Evolutionary conservation across 805 yeast species (phyloP), one percentile per base, ranked within the genome.

Genomic region (Scheffersomyces amazonensis): DNA sequence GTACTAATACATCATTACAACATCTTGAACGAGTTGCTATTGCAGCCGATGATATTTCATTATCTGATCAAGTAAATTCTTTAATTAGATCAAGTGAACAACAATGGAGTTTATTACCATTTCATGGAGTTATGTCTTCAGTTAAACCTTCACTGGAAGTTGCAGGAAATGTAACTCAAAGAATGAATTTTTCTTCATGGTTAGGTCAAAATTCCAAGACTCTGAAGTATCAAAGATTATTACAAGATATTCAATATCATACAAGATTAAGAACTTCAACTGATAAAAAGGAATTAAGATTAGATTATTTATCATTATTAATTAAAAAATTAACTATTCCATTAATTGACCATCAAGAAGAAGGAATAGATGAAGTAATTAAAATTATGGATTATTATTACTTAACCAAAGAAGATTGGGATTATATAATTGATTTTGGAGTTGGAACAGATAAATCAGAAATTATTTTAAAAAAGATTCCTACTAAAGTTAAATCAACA

Each of bases 361-460:
- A 71, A 2, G 95, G 88, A 2, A 75, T 91, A 22, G 67, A 68
- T 0, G 75, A 73, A 2, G 83, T 85, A 2, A 80, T 93, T 34
- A 67, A 70, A n/a, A 52, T 78, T 1, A 74, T 93, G 85, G 99
- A 93, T 60, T 70, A 78, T 24, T 93, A 93, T 60, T 93, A 80
- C 53, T 59, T 93, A 27, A 85, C 96, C 6, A 84, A 80, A 52
- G 96, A 90, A 41, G 98, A 93, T 60, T 91, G 95, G 90, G 98
- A 91, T 54, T 75, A 74, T 16, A 66, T 93, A 9, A 71, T 88
- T 75, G 97, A 90, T 45, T 77, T 90, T 44, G 83, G 87, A 13
- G 81, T 89, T 10, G 96, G 96, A 0, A 34, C 37, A 13, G 28
- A 42, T n/a, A 58, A 58, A 22, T 63, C 70, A 39, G 77, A 74